Conservation (phyloP, 306 rosid genomes). For the Lithocarpus polystachyus region DNA sequence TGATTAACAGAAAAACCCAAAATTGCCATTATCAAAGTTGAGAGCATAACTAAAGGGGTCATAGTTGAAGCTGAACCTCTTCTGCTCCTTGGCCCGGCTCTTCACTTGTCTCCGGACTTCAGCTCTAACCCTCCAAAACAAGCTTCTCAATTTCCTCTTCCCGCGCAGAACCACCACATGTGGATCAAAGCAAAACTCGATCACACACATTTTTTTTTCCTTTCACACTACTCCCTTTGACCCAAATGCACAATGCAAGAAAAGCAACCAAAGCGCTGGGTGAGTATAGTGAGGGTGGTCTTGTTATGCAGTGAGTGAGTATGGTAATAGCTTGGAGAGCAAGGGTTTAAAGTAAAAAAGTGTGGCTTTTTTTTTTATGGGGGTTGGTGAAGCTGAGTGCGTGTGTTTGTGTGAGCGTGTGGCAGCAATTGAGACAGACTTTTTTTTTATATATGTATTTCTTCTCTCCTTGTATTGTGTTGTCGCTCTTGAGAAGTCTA, state of each 20-base stretch:
- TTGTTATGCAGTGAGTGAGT: neutral
- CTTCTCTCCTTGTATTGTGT: neutral
- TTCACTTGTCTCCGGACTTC: conserved; percentile 38
- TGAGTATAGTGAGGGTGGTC: neutral
- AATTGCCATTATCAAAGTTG: conserved; percentile 61
- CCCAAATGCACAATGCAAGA: neutral
- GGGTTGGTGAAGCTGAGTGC: conserved; percentile 4
- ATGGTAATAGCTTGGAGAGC: conserved; percentile 10
- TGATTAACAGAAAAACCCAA: conserved; percentile 45
- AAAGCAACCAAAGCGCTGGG: neutral
- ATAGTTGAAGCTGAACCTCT: conserved; percentile 45
- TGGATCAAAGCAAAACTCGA: conserved; percentile 32
- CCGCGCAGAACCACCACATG: conserved; percentile 28
- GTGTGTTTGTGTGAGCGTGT: neutral
- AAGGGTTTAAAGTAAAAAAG: neutral
- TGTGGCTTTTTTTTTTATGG: conserved; percentile 13
- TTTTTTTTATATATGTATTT: neutral
- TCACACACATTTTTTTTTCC: neutral
- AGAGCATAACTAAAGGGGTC: conserved; percentile 65
- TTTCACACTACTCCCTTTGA: neutral
- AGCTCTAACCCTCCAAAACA: conserved; percentile 53
- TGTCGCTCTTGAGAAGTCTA: conserved; percentile 29
- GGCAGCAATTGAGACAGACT: neutral
- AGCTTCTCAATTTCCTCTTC: conserved; percentile 43
- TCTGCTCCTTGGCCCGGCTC: neutral